Evolutionary conservation across 768 basidiomycete species (phyloP), one percentile per base, ranked within the genome.

Genomic region (Polyporus arcularius): DNA sequence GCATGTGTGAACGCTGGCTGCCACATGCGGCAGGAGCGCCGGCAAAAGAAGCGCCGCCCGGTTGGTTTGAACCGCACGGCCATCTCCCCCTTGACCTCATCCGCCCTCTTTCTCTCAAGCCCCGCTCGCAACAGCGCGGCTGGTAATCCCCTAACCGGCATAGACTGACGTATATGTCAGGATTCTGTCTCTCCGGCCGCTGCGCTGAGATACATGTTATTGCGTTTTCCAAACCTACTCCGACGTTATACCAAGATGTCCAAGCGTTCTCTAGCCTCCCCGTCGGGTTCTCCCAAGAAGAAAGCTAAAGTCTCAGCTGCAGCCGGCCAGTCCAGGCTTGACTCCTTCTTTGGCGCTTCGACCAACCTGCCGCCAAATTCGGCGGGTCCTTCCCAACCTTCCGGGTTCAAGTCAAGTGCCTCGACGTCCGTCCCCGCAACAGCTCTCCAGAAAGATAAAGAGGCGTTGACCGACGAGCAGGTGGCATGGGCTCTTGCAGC

Each of bases 401-500:
- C 47, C 35, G 7, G 55, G 10, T 52, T 50, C 6, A 35, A 35
- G 35, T 35, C 11, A 11, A 30, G 39, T n/a, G 26, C 32, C 40
- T 31, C 21, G 14, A 11, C 39, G 8, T 5, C 59, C 14, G 49
- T 53, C 21, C 46, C 54, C 32, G 15, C 43, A 43, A 4, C 5
- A n/a, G 48, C 5, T 10, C 41, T 40, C 21, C 46, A 42, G 31
- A 53, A 39, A 54, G 26, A 43, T n/a, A n/a, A 35, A 35, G 55
- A 55, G 38, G 40, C 48, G 28, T 46, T 39, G 55, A 54, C 55
- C 38, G 67, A 68, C 48, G 67, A 66, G 32, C 50, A 64, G 21
- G 38, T 67, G 26, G 71, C 68, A 15, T 67, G 66, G 58, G 55
- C 57, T 40, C 54, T 70, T 9, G 68, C 67, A 15, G 54, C 68